These are phyloP conservation scores for Phialophora expanda DNA, from an alignment of 2,329 filamentous ascomycete species.

Conservation along the genomic window DNA sequence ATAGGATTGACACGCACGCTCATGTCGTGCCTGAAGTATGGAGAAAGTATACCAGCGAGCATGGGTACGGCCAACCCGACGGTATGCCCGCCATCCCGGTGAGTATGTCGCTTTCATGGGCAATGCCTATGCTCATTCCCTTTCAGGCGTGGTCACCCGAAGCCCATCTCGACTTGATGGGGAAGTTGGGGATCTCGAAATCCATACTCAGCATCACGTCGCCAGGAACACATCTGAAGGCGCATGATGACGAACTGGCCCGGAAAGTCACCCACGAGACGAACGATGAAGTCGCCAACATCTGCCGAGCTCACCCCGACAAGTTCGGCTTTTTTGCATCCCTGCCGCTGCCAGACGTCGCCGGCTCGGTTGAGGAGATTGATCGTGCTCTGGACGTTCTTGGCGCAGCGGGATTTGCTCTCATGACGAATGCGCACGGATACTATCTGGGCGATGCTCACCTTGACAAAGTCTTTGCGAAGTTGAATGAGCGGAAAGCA, in stretches of 20 bases:
- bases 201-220: constrained; percentile 61
- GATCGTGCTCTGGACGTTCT: constrained; percentile 46
- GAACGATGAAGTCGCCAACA: constrained; percentile 39
- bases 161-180: constrained; percentile 58
- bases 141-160: constrained; percentile 51
- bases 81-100: constrained; percentile 27
- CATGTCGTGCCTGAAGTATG: constrained; percentile 25
- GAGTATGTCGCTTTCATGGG: neutral
- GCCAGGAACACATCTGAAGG: constrained; percentile 56
- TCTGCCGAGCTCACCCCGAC: constrained; percentile 35
- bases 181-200: constrained; percentile 53
- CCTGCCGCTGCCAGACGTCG: constrained; percentile 58
- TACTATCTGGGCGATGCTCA: constrained; percentile 56
- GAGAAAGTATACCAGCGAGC: constrained; percentile 18
- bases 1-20: constrained; percentile 28
- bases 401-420: constrained; percentile 56
- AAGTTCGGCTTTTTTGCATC: constrained; percentile 60
- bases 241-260: constrained; percentile 45
- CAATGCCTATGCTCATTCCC: neutral
- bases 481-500: constrained; percentile 52
- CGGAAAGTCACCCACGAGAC: constrained; percentile 46
- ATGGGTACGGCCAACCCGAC: constrained; percentile 24
- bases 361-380: constrained; percentile 56
- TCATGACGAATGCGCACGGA: constrained; percentile 60
- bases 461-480: constrained; percentile 55